Evolutionary conservation across 75 land plant genomes (phyloP).

Genomic region (Adiantum capillusveneris): DNA sequence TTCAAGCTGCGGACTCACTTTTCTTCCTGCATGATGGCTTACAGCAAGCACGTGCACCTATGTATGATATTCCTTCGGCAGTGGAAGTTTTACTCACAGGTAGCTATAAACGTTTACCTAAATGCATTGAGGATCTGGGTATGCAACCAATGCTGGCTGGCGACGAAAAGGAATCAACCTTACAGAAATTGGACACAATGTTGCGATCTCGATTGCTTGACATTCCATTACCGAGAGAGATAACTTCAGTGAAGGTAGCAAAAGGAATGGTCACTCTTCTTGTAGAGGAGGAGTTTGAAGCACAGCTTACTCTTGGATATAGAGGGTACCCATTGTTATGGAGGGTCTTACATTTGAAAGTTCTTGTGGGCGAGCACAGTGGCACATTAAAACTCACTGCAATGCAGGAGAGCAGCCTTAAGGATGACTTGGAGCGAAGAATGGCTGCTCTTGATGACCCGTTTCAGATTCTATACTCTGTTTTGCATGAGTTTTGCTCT

Average conservation of each 20-base stretch:
- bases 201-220: slow-evolving; percentile 82
- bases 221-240: slow-evolving; percentile 69
- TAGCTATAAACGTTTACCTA: slow-evolving; percentile 75
- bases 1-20: slow-evolving; percentile 92
- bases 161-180: slow-evolving; percentile 54
- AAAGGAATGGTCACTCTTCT: slow-evolving; percentile 64
- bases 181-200: slow-evolving; percentile 71
- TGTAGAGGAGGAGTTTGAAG: slow-evolving; percentile 92
- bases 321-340: slow-evolving; percentile 79
- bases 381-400: slow-evolving; percentile 73
- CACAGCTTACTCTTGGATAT: slow-evolving; percentile 86
- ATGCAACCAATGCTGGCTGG: slow-evolving; percentile 55
- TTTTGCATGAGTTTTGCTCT: slow-evolving; percentile 90
- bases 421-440: slow-evolving; percentile 92
- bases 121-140: slow-evolving; percentile 95
- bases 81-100: slow-evolving; percentile 86
- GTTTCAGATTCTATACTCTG: slow-evolving; percentile 60
- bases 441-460: slow-evolving; percentile 92
- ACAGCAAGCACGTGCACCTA: slow-evolving; percentile 98
- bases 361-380: slow-evolving; percentile 84
- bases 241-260: slow-evolving; percentile 55
- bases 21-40: slow-evolving; percentile 91
- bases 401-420: slow-evolving; percentile 49
- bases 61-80: slow-evolving; percentile 96
- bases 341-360: slow-evolving; percentile 81